Evolutionary conservation across 2,329 filamentous ascomycete genomes (phyloP), one percentile per base, ranked within the genome.

Genomic region (Akanthomyces muscarius): DNA sequence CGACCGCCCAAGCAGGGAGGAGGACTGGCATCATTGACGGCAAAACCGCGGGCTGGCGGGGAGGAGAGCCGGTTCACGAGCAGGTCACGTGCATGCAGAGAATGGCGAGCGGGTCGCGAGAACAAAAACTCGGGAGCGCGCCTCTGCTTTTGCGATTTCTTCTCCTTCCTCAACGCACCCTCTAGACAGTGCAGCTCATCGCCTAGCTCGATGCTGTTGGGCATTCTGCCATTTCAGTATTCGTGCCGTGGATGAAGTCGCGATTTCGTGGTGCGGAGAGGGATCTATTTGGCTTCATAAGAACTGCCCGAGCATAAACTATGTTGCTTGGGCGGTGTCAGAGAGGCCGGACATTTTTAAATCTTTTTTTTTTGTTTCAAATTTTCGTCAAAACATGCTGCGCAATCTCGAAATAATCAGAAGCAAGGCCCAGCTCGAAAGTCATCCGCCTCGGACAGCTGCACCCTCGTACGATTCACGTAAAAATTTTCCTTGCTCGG

Each of bases 101-200:
- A 2, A 33, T 28, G 25, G 33, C n/a, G 54, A 47, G 30, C 48
- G 47, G 61, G 28, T 59, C 33, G 13, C 5, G 30, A 7, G 36
- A 51, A 63, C 54, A 63, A 63, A 63, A 63, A 13, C 33, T 59
- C 16, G 16, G 5, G 36, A n/a, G 28, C 18, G 54, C 63, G 65
- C 23, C 62, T 55, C 54, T 48, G 16, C 51, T 58, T 65, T 61
- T 65, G 36, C 38, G 61, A 69, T 70, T 74, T 72, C 71, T 21
- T 51, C 28, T 44, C 33, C 30, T 36, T 75, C 76, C 75, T 70
- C 80, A 86, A 89, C 88, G 89, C 89, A 84, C 83, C 88, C 87
- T 84, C 81, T 80, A 93, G 91, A 94, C 90, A 94, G 90, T 93
- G 86, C 90, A 89, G 85, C 83, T 83, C 88, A 88, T 86, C 82